Base-by-base conservation (phyloP, 2,329 filamentous ascomycete species). In the Talaromyces islandicus region DNA sequence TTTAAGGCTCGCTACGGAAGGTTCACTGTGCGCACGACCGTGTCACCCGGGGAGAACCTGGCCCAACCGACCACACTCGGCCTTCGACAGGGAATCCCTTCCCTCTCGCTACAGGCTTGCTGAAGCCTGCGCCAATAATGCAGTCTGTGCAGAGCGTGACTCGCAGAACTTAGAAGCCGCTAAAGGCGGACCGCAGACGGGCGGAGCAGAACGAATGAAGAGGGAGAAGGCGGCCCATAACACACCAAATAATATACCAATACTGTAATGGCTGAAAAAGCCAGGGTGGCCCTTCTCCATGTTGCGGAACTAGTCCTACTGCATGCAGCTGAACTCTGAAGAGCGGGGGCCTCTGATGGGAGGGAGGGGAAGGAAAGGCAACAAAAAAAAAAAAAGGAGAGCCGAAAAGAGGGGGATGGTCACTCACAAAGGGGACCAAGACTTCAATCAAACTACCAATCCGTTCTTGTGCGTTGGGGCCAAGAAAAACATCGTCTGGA, bases 381-480 rank as follows among this genome's bases (percentile, higher is more conserved):
- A 46, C 32, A 35, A 29, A 48, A 21, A 38, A 14, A 57, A 43
- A 29, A n/a, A 57, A 25, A 25, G 35, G 19, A 59, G 54, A 50
- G 38, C 24, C 35, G 38, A 35, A 63, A 60, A 65, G 64, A 63
- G 61, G 59, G 60, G 65, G 57, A 24, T 19, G 3, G 19, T 46
- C 43, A 64, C 90, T 88, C 78, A 95, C 91, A 78, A 93, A 96
- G 48, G 87, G 87, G 63, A 86, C 85, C 83, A 96, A 84, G 56
- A 85, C 81, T 32, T 80, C 78, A 64, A 96, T 77, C 24, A 91
- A 75, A 43, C 83, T 80, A 56, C 81, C 79, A 57, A 96, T 81
- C 68, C 83, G 84, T 30, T 86, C 82, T 73, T 91, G 82, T 17
- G 84, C 85, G 68, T 85, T 78, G 53, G 83, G 77, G 52, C 81